These are phyloP conservation scores for Pleurotus djamor DNA, from an alignment of 768 basidiomycete genomes.

Conservation along the genomic window DNA sequence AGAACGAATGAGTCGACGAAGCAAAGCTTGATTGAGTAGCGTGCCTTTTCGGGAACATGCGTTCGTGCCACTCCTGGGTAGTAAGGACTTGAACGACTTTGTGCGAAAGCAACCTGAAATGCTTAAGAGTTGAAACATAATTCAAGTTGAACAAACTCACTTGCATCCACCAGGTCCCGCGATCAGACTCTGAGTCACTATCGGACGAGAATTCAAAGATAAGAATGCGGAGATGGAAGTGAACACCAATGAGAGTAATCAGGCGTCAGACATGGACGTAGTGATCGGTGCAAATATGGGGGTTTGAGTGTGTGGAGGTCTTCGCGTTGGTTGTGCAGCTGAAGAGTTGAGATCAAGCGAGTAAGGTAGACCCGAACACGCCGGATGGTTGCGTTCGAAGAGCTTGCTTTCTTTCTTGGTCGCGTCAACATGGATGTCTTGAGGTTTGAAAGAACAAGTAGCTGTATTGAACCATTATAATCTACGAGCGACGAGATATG, in stretches of 20 bases:
- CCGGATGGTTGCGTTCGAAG: neutral
- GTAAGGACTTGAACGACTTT: constrained; percentile 1
- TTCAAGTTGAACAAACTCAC: neutral
- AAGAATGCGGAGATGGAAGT: neutral
- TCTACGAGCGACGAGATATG: neutral
- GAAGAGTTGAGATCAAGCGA: neutral
- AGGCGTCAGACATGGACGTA: neutral
- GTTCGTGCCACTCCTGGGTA: neutral
- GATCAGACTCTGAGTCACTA: neutral
- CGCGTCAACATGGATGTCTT: neutral
- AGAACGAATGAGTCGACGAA: neutral
- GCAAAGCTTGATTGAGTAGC: too few relatives aligned
- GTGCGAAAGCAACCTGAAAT: constrained; percentile 1
- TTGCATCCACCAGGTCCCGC: neutral
- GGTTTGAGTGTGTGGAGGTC: too few relatives aligned
- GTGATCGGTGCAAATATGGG: neutral
- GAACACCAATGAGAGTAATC: neutral
- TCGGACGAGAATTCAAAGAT: neutral
- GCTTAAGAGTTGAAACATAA: neutral
- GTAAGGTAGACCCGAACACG: neutral
- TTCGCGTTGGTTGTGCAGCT: neutral
- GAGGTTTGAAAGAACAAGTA: neutral
- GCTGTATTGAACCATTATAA: neutral
- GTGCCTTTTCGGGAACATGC: neutral
- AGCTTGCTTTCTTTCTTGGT: neutral